Base-by-base conservation (phyloP, 2,329 filamentous ascomycete species). In the Hypoxylon rubiginosum region DNA sequence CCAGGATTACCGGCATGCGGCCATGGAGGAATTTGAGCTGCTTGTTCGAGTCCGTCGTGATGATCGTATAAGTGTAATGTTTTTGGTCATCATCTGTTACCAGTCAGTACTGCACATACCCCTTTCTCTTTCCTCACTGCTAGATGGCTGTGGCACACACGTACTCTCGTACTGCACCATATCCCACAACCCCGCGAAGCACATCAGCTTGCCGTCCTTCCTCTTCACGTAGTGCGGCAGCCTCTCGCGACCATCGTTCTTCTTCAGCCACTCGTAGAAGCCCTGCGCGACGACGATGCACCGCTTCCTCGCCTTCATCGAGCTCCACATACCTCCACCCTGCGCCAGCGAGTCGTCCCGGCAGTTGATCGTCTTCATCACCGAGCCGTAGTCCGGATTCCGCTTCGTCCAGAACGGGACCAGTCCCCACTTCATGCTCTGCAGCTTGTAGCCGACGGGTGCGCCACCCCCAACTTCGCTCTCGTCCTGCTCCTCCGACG, bases 251-350 rank as follows among this genome's bases (percentile, higher is more conserved):
- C 74, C 84, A 58, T 73, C 87, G 21, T 74, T 90, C 73, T 90
- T 92, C 79, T 95, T 95, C 64, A 97, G 82, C 96, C 96, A 98
- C 79, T 99, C 96, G 75, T 93, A 99, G 79, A 98, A 99, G 1
- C 96, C 96, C 79, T 97, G 91, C 9, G 92, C 94, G 5, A 97
- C 77, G 9, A 98, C 89, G 21, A 98, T 84, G 77, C 96, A 98
- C 30, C 96, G 86, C 80, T 97, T 97, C 71, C 86, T 88, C 66
- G 90, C 89, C 81, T 97, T 97, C 92, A 98, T 97, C 0, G 87
- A 89, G 45, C 88, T 91, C 96, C 96, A 98, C 90, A 98, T 92
- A 10, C 94, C 94, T 4, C 90, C 87, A 8, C 91, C 85, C 9
- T 90, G 87, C 5, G 88, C 84, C 19, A 98, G 82, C 0, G 93